Conservation (phyloP, 169 alveolate genomes). For the Theileria orientalis region DNA sequence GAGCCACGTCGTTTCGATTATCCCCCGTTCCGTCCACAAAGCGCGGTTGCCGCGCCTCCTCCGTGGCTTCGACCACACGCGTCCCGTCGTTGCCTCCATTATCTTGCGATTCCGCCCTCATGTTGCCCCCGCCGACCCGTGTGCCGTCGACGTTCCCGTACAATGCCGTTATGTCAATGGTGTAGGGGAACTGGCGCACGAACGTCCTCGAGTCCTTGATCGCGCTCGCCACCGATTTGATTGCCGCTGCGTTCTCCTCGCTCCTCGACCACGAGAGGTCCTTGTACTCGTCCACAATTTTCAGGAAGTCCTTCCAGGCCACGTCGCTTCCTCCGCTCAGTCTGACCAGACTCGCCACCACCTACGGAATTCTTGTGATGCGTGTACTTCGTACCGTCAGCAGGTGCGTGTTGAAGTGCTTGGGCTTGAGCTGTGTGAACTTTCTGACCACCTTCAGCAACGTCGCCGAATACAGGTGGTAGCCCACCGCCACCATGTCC, state of each 20-base stretch:
- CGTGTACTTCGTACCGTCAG: constrained; percentile 19
- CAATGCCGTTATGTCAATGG: constrained; percentile 37
- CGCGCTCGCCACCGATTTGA: constrained; percentile 15
- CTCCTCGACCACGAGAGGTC: constrained; percentile 59
- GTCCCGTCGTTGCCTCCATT: not conserved
- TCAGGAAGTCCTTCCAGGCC: constrained; percentile 35
- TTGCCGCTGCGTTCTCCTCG: constrained; percentile 13
- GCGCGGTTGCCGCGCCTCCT: not conserved
- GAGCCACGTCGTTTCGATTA: constrained; percentile 6
- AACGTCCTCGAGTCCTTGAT: constrained; percentile 30
- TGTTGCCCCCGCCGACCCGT: not conserved
- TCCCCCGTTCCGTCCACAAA: not conserved
- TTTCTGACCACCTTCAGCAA: constrained; percentile 17
- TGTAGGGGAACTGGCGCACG: constrained; percentile 55
- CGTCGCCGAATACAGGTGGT: not conserved
- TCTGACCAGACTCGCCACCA: constrained; percentile 19
- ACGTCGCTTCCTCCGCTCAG: constrained; percentile 9
- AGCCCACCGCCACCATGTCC: constrained; percentile 24
- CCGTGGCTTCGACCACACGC: not conserved
- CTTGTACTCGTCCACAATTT: constrained; percentile 26
- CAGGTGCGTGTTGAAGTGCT: constrained; percentile 1
- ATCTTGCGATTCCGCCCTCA: not conserved
- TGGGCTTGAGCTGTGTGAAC: constrained; percentile 27
- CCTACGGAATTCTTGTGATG: constrained; percentile 14
- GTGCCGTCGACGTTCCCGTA: not conserved